phyloP scores from a whole-genome alignment of 208 protist genomes.

The Leishmania guyanensis region DNA sequence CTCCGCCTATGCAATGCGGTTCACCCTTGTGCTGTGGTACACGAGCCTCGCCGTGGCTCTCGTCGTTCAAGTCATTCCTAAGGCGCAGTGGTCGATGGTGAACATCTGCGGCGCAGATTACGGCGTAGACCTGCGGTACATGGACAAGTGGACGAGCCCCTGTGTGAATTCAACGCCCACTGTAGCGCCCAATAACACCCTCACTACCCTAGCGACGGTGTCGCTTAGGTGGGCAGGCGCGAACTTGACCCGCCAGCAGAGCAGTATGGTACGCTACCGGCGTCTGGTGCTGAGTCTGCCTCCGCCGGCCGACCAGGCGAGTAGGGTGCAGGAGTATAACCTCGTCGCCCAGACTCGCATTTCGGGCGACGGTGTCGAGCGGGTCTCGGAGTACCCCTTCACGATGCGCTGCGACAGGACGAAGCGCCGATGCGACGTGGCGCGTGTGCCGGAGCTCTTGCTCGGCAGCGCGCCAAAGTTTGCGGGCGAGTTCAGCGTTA shows the following conservation, averaged over 20 bases:
- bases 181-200: neutral
- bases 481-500: conserved; percentile 5
- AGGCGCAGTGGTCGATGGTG: conserved; percentile 53
- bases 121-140: conserved; percentile 38
- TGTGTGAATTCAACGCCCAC: conserved; percentile 16
- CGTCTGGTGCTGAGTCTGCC: conserved; percentile 52
- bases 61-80: conserved; percentile 57
- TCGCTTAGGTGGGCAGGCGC: conserved; percentile 44
- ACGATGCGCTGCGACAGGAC: conserved; percentile 28
- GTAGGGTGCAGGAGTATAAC: conserved; percentile 12
- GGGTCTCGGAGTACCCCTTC: conserved; percentile 10
- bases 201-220: conserved; percentile 5
- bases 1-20: conserved; percentile 37
- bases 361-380: neutral
- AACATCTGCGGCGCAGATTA: conserved; percentile 62
- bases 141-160: conserved; percentile 29
- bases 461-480: neutral
- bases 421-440: conserved; percentile 30
- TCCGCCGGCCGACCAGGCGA: conserved; percentile 12
- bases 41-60: conserved; percentile 48
- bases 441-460: conserved; percentile 37
- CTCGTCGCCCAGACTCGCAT: conserved; percentile 20
- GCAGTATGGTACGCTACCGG: conserved; percentile 39
- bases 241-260: conserved; percentile 20
- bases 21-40: conserved; percentile 69